Base-by-base conservation (phyloP, 2,329 filamentous ascomycete genomes). In the Xylariaceae sp. region DNA sequence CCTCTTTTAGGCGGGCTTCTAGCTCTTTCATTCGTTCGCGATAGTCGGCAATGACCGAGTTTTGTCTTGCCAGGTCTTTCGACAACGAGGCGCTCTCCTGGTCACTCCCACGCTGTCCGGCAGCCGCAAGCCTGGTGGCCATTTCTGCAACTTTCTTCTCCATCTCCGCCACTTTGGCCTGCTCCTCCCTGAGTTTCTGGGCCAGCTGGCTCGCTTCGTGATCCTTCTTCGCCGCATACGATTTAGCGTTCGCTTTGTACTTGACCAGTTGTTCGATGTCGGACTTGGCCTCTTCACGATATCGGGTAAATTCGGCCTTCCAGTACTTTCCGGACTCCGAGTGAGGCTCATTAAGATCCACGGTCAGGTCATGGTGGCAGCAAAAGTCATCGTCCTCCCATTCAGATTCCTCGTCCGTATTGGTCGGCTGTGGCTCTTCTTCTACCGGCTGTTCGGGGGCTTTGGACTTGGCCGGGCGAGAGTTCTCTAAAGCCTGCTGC, bases 191-290 rank as follows among this genome's bases (percentile, higher is more conserved):
- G 24, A 90, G 70, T 51, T 78, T 76, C 43, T 78, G 74, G 15
- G 73, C 71, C 34, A 89, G 63, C 40, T 83, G 73, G 17, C 76
- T 72, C 15, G 82, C 81, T 59, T 88, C 81, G 13, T 71, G 68
- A 54, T 90, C 85, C 60, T 88, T 89, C 63, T 83, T 77, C 57
- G 82, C 81, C 30, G 85, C 85, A 55, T 83, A 89, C 39, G 80
- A 82, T 63, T 86, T 89, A 41, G 85, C 83, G 46, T 87, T 69
- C 56, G 85, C 78, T 66, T 88, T 87, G 68, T 88, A 89, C 56
- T 78, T 78, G 56, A 89, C 74, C 55, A 90, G 69, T 64, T 83
- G 86, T 65, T 81, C 80, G 70, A 88, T 81, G 60, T 89, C 83
- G 30, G 70, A 73, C 59, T 78, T 78, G 47, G 84, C 85, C 46